Evolutionary conservation across 176 grass and related monocot species (phyloP), one percentile per base, ranked within the genome.

Genomic region (Guadua angustifolia): DNA sequence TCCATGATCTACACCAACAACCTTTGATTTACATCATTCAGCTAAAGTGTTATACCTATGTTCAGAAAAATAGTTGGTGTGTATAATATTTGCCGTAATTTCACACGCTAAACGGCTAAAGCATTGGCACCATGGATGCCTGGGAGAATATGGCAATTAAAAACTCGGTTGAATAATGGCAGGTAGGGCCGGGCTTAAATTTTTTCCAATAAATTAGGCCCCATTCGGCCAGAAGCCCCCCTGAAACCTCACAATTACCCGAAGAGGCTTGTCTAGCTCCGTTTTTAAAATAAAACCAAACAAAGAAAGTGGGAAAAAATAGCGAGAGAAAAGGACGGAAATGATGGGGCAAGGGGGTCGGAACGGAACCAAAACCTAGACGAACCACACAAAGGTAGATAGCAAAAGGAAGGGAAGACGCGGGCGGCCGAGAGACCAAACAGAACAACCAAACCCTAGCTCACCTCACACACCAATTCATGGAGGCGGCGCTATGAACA

Each of bases 371-470:
- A 77, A 89, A 82, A 82, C 89, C 89, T 80, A 87, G 78, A 73
- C 82, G 82, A 89, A 66, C 88, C 83, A 90, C 88, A 90, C 65
- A 89, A 42, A 51, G 7, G 36, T 24, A 64, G 44, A 51, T 45
- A 45, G 24, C 46, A 36, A 71, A 29, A 60, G 42, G 66, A 38
- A 29, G 53, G 66, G 46, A 85, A 79, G 45, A 76, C 57, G 50
- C 62, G 80, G 70, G 43, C 88, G 77, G 81, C 80, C 86, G 78
- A 67, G 75, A 84, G 86, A 85, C 88, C 79, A 83, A 83, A 77
- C 66, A 85, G 53, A 80, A 50, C 67, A 69, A 72, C 83, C 87
- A 89, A 82, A 85, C 86, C 83, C 82, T 81, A 77, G 75, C 82
- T 64, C 46, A 66, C 91, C 71, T 77, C 32, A 1, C 66, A 10